Percentiles rank a stretch among this genome's conserved stretches.
phyloP scores from a whole-genome alignment of 352 stramenopile species.

The Pythium oligandrum region DNA sequence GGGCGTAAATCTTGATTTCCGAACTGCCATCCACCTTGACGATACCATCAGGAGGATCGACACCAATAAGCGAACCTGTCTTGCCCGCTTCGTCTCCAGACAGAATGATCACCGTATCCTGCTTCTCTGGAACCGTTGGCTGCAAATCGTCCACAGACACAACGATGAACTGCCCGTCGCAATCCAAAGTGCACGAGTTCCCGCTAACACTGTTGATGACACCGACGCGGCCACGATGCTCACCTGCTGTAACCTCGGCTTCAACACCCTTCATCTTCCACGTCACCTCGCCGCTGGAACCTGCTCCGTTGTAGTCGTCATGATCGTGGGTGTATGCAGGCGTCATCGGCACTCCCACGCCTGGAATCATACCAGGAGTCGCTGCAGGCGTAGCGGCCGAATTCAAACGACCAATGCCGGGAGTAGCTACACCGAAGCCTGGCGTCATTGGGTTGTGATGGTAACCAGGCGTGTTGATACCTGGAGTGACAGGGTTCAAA shows the following conservation, averaged over 20 bases:
- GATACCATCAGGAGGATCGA: conserved; percentile 82
- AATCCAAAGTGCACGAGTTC: conserved; percentile 74
- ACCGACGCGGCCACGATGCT: conserved; percentile 63
- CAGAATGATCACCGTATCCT: conserved; percentile 85
- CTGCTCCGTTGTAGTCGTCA: conserved; percentile 35
- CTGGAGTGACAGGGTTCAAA: conserved; percentile 76
- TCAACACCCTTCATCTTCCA: conserved; percentile 89
- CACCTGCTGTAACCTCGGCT: conserved; percentile 65
- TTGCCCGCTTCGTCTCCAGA: conserved; percentile 82
- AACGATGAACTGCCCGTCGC: conserved; percentile 64
- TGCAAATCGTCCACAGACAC: conserved; percentile 66
- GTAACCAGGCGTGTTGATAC: conserved; percentile 78
- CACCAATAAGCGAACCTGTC: conserved; percentile 82
- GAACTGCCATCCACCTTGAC: conserved; percentile 86
- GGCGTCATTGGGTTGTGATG: conserved; percentile 87
- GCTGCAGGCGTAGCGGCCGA: conserved; percentile 58
- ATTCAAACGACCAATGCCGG: conserved; percentile 64
- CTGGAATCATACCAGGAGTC: conserved; percentile 68
- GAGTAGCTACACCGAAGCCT: conserved; percentile 74
- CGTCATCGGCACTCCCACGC: conserved; percentile 67
- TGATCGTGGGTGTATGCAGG: conserved; percentile 57
- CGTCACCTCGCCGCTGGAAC: conserved; percentile 56
- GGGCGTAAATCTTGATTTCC: conserved; percentile 88
- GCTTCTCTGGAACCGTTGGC: conserved; percentile 79
- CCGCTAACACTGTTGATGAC: conserved; percentile 71